Evolutionary conservation across 495 filamentous ascomycete species (phyloP), one percentile per base, ranked within the genome.

Genomic region (Neurospora sp.): DNA sequence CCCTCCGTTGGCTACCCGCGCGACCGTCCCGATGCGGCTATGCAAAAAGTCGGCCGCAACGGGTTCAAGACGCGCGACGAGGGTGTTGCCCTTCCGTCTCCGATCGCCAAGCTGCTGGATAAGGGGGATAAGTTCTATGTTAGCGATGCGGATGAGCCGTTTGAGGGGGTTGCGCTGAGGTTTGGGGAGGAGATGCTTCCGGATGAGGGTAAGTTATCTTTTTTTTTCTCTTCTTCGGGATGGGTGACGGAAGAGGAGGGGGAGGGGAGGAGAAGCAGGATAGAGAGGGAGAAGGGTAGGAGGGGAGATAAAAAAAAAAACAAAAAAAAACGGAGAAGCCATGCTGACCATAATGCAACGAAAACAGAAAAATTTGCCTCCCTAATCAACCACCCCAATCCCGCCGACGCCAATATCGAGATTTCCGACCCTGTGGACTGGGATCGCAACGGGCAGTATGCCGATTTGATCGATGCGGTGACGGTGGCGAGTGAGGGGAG

Each of bases 61-160:
- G 53, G 37, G 69, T 84, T 88, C 72, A 85, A 89, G 76, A 82
- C 88, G 35, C 84, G 87, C 6, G 83, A 90, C 72, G 75, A 78
- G 4, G 86, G 83, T 1, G 82, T 82, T 9, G 71, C 76, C 16
- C 83, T 94, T 65, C 93, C 93, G 0, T 77, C 80, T 22, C 80
- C 82, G 22, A 81, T 96, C 73, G 78, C 84, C 74, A 82, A 84
- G 69, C 81, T 78, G 4, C 77, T 76, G 4, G 83, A 89, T 39
- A 35, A 65, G 53, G 53, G 53, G 1, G 88, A 92, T 71, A 85
- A 82, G 68, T 91, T 89, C 77, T 96, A 95, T 80, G 79, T 87
- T 4, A 94, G 91, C 71, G 94, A 97, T 72, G 87, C 92, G 7
- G 94, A 97, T 81, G 92, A 95, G 83, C 91, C 91, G 42, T 97